phyloP scores from a whole-genome alignment of 2,329 filamentous ascomycete species.

The Fusarium compactum region DNA sequence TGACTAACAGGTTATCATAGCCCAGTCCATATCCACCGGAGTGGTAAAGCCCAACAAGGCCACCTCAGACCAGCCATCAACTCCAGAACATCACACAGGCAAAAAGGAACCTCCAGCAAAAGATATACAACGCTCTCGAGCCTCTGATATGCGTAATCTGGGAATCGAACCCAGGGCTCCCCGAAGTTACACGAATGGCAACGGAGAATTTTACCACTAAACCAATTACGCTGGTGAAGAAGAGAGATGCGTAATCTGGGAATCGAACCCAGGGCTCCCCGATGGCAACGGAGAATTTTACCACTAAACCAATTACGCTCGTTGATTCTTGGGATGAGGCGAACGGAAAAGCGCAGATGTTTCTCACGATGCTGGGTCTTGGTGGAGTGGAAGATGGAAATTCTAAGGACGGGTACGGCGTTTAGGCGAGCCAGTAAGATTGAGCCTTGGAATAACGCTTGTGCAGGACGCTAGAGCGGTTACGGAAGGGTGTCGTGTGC shows the following conservation, averaged over 20 bases:
- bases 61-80: background rate
- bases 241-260: constrained; percentile 21
- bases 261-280: constrained; percentile 36
- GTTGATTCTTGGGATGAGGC: background rate
- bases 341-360: background rate
- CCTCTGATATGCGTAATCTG: background rate
- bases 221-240: constrained; percentile 17
- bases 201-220: constrained; percentile 15
- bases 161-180: constrained; percentile 13
- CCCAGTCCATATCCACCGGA: too few relatives aligned
- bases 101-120: background rate
- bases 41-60: background rate
- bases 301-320: constrained; percentile 21
- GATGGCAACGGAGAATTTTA: constrained; percentile 37
- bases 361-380: background rate
- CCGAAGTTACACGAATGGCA: constrained; percentile 3
- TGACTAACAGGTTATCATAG: too few relatives aligned
- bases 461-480: background rate
- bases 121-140: background rate
- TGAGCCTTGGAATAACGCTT: fast-evolving
- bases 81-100: background rate
- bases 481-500: background rate
- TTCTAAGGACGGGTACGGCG: background rate
- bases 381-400: constrained; percentile 4
- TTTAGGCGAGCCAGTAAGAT: background rate